Conservation (phyloP, 108 stramenopile genomes). For the Parmales sp. region DNA sequence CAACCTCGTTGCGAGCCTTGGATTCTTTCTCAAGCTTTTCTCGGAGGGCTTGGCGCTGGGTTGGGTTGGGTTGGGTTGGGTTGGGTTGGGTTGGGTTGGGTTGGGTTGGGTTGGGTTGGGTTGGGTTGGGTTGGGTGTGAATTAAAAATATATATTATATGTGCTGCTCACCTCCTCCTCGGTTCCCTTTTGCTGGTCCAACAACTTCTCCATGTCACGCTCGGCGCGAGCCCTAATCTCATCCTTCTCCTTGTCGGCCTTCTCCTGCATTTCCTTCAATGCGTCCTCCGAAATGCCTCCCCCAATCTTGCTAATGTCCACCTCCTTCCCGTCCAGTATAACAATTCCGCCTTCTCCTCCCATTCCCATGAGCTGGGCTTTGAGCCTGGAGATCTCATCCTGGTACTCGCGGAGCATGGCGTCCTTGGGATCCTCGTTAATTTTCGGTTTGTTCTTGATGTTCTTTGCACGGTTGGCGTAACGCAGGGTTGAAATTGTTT, state of each 20-base stretch:
- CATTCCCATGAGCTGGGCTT: constrained; percentile 47
- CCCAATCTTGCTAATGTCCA: constrained; percentile 22
- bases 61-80: too few relatives aligned
- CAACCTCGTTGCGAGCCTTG: constrained; percentile 45
- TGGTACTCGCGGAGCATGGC: constrained; percentile 86
- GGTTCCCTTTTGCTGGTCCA: constrained; percentile 46
- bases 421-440: constrained; percentile 94
- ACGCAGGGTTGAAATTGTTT: constrained; percentile 90
- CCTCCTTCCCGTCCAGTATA: constrained; percentile 11
- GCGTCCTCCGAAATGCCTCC: constrained; percentile 22
- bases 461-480: constrained; percentile 98
- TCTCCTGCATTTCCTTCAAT: constrained; percentile 24
- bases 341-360: constrained; percentile 5
- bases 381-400: constrained; percentile 44
- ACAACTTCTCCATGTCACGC: constrained; percentile 37
- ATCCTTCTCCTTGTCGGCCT: constrained; percentile 30
- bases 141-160: too few relatives aligned
- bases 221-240: constrained; percentile 36
- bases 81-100: too few relatives aligned
- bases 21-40: constrained; percentile 57
- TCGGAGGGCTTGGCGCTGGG: constrained; percentile 41
- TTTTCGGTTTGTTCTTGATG: constrained; percentile 97
- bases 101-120: too few relatives aligned
- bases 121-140: too few relatives aligned
- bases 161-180: too few relatives aligned